Percentiles rank a stretch among this genome's conserved stretches.
Conservation (phyloP, 2,329 filamentous ascomycete species). For the Aspergillus sp. region DNA sequence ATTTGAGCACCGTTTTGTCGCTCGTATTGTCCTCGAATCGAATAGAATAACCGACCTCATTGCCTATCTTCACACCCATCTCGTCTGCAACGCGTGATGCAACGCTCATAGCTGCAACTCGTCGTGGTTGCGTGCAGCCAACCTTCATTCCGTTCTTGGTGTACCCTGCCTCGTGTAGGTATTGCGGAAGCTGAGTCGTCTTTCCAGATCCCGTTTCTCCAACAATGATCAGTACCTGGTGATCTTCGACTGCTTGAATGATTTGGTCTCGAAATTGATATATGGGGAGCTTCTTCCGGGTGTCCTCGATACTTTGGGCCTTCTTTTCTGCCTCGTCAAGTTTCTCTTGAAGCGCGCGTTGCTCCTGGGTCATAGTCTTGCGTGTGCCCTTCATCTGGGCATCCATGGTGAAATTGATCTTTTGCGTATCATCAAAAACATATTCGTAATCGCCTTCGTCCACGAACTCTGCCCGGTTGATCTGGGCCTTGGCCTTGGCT, state of each 20-base stretch:
- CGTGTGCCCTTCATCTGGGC: constrained; percentile 70
- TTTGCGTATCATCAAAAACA: constrained; percentile 85
- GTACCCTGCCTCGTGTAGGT: constrained; percentile 86
- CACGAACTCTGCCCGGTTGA: constrained; percentile 69
- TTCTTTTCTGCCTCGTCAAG: constrained; percentile 87
- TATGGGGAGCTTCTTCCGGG: constrained; percentile 84
- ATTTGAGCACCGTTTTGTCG: constrained; percentile 89
- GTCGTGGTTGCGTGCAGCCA: constrained; percentile 88
- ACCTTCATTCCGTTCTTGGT: constrained; percentile 82
- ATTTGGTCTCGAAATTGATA: constrained; percentile 85
- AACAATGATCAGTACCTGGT: constrained; percentile 87
- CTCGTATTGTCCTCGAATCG: constrained; percentile 91
- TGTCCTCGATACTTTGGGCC: constrained; percentile 85
- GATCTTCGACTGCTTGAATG: constrained; percentile 77
- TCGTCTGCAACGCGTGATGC: constrained; percentile 95
- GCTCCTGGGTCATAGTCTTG: constrained; percentile 72
- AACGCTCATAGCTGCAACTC: constrained; percentile 96
- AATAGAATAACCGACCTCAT: constrained; percentile 91
- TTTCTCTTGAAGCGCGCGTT: constrained; percentile 74
- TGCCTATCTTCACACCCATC: constrained; percentile 83
- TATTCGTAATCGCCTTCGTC: constrained; percentile 87
- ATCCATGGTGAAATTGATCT: constrained; percentile 81
- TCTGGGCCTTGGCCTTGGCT: constrained; percentile 82
- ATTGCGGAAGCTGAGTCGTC: constrained; percentile 92
- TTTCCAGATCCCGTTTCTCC: constrained; percentile 95